Conservation (phyloP, 371 early-diverging fungal species). For the Mucor saturninus region DNA sequence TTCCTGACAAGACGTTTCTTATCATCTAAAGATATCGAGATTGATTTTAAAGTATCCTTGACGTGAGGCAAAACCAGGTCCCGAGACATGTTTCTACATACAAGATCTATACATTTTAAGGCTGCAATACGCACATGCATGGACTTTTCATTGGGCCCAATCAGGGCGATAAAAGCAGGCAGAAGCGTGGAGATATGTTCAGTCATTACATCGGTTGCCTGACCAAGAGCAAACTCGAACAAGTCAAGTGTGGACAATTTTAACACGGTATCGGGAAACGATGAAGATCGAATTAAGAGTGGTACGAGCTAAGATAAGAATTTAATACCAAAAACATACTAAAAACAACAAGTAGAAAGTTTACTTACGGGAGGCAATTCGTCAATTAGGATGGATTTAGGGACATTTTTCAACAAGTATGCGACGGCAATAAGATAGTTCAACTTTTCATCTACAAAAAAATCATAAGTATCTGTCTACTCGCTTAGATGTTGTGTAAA, state of each 20-base stretch:
- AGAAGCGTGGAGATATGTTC: slow-evolving; percentile 56
- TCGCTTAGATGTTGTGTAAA: neutral
- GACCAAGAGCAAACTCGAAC: slow-evolving; percentile 62
- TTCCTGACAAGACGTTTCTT: slow-evolving; percentile 84
- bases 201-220: slow-evolving; percentile 64
- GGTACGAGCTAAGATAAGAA: slow-evolving; percentile 63
- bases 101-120: slow-evolving; percentile 66
- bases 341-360: too few relatives aligned
- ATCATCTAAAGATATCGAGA: slow-evolving; percentile 78
- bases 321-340: too few relatives aligned
- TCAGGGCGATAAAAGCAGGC: slow-evolving; percentile 50
- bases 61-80: slow-evolving; percentile 66
- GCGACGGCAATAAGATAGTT: slow-evolving; percentile 80
- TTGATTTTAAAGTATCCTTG: slow-evolving; percentile 59
- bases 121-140: slow-evolving; percentile 70
- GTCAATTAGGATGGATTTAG: slow-evolving; percentile 78
- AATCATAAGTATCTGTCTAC: too few relatives aligned
- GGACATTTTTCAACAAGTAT: slow-evolving; percentile 76
- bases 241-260: slow-evolving; percentile 79
- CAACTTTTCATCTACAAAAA: slow-evolving; percentile 54
- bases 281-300: slow-evolving; percentile 70
- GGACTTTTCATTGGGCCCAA: slow-evolving; percentile 30
- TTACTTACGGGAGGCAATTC: slow-evolving; percentile 70
- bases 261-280: slow-evolving; percentile 62
- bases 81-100: slow-evolving; percentile 66